These are phyloP conservation scores for Pseudoperonospora humuli DNA, from an alignment of 352 stramenopile species.

Conservation along the genomic window DNA sequence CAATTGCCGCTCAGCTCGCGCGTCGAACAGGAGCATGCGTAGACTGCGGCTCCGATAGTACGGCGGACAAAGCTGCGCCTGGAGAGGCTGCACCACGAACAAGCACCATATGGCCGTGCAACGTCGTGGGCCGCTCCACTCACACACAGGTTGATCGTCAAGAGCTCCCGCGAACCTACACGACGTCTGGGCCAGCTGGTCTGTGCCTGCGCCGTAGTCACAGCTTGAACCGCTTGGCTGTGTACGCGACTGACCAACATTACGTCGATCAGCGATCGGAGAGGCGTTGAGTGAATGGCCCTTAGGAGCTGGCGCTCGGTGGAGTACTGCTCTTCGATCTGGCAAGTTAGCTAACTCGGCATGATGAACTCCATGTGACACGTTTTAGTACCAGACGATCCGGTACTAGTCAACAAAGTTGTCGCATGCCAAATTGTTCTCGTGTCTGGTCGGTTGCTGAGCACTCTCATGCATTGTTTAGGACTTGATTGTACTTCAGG, in stretches of 20 bases:
- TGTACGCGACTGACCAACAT: slow-evolving; percentile 24
- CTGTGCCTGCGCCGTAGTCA: slow-evolving; percentile 8
- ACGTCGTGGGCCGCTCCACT: not conserved
- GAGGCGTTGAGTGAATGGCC: slow-evolving; percentile 8
- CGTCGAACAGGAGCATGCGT: not conserved
- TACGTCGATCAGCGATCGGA: slow-evolving; percentile 14
- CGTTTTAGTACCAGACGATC: too few relatives aligned
- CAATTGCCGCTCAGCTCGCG: not conserved
- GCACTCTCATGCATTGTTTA: too few relatives aligned
- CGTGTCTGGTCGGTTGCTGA: too few relatives aligned
- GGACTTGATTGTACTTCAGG: not conserved
- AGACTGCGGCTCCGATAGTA: not conserved
- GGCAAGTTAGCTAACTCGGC: too few relatives aligned
- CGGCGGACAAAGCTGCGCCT: not conserved
- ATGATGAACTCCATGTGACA: too few relatives aligned
- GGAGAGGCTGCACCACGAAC: not conserved
- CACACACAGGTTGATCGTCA: slow-evolving; percentile 7
- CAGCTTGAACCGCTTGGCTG: slow-evolving; percentile 15
- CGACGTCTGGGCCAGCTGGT: slow-evolving; percentile 15
- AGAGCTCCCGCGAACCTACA: slow-evolving; percentile 27
- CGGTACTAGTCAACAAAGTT: too few relatives aligned
- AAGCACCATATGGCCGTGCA: not conserved
- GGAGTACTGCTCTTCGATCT: too few relatives aligned
- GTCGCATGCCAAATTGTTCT: slow-evolving; percentile 16
- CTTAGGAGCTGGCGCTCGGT: slow-evolving; percentile 6